Conservation (phyloP, 495 filamentous ascomycete genomes). For the Xylaria grammica region DNA sequence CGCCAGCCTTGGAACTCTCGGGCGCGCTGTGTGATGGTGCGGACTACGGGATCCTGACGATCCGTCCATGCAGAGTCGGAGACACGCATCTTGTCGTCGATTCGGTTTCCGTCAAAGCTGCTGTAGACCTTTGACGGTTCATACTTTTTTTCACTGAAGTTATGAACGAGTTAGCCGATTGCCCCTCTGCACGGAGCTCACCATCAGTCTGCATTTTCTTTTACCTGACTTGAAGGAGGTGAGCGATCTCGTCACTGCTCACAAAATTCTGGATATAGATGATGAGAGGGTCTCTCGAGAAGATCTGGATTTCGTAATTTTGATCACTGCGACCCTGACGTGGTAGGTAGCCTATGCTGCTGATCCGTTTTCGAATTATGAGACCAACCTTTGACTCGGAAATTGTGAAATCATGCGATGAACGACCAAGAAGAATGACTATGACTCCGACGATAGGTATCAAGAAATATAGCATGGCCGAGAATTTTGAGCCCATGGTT, state of each 20-base stretch:
- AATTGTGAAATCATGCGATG: too few species aligned
- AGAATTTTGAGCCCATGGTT: too few species aligned
- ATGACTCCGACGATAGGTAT: too few species aligned
- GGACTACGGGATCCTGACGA: not conserved
- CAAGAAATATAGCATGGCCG: too few species aligned
- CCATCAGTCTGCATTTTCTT: too few species aligned
- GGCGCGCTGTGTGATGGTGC: not conserved
- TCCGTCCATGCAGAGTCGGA: not conserved
- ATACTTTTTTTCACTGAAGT: not conserved
- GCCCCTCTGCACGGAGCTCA: too few species aligned
- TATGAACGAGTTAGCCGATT: not conserved
- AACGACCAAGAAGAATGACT: too few species aligned
- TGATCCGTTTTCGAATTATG: too few species aligned
- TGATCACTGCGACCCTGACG: too few species aligned
- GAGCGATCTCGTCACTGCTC: constrained; percentile 35
- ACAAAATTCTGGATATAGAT: constrained; percentile 57
- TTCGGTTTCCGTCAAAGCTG: not conserved
- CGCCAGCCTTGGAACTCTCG: constrained; percentile 22
- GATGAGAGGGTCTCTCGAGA: constrained; percentile 55
- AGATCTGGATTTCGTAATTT: constrained; percentile 53
- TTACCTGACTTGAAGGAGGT: not conserved
- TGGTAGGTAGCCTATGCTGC: too few species aligned
- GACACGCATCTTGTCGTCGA: not conserved
- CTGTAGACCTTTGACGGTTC: not conserved
- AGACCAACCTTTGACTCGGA: too few species aligned